Percentiles rank a stretch among this genome's conserved stretches.
These are phyloP conservation scores for Diplodia sapinea DNA, from an alignment of 2,329 filamentous ascomycete species.

Conservation along the genomic window DNA sequence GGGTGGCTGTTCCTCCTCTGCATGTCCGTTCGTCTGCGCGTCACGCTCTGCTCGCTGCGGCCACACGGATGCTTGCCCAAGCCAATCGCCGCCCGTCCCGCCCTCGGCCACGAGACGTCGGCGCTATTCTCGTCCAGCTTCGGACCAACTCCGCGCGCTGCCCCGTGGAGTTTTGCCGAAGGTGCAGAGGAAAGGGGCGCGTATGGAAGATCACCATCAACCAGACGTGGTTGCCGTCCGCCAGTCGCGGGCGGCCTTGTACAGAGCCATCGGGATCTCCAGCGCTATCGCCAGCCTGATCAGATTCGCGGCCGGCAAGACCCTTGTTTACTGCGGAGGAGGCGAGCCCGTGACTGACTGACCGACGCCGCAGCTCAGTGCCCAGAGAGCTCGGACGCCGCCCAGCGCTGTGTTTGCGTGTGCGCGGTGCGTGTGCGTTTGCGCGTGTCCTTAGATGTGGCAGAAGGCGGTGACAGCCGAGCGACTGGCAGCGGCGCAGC, in stretches of 20 bases:
- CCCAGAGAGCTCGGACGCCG: constrained; percentile 5
- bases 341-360: constrained; percentile 12
- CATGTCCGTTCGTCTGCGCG: constrained; percentile 15
- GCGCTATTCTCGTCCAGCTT: constrained; percentile 22
- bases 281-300: constrained; percentile 26
- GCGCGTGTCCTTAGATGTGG: constrained; percentile 18
- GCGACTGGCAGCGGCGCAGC: constrained; percentile 6
- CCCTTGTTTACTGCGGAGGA: constrained; percentile 21
- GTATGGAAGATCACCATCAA: constrained; percentile 21
- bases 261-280: constrained; percentile 23
- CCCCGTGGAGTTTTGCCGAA: constrained; percentile 14
- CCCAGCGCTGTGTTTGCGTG: constrained; percentile 12
- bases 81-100: constrained; percentile 15
- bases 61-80: constrained; percentile 15
- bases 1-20: constrained; percentile 17
- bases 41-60: constrained; percentile 17
- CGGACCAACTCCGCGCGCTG: constrained; percentile 17
- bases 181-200: constrained; percentile 1
- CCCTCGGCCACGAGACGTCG: constrained; percentile 14
- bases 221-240: constrained; percentile 14
- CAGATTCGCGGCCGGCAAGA: constrained; percentile 29
- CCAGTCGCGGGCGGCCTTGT: constrained; percentile 19
- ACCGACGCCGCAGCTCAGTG: not conserved
- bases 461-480: constrained; percentile 28
- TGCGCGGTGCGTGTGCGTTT: constrained; percentile 18